Evolutionary conservation across 106 monocot species (phyloP), one percentile per base, ranked within the genome.

Genomic region (Alisma plantagoaquatica): DNA sequence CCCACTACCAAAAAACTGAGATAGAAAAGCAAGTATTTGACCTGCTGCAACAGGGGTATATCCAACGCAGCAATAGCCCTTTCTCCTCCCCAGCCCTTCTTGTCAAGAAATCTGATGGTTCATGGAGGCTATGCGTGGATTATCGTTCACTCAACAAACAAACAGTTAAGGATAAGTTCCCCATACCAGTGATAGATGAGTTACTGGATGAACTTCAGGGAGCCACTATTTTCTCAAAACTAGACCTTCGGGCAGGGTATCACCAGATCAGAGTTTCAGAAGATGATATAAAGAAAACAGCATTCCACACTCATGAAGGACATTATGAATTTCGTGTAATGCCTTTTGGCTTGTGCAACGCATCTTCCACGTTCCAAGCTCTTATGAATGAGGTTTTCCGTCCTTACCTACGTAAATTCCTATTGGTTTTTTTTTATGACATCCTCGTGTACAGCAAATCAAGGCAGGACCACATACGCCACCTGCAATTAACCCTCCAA

Each of bases 301-400:
- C 54, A 4, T 28, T 54, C 18, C 27, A n/a, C 18, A 54, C 30
- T 2, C 54, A 54, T n/a, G 29, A 54, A 54, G 26, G 54, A 18
- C 54, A 54, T 30, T 54, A 54, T 54, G 26, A 54, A 31, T 54
- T 54, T 16, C 10, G 1, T 5, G 54, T 54, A 17, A 54, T 54
- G 29, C 54, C 54, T 30, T 54, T 54, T 28, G 7, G 54, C 5
- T 31, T 54, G 26, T 8, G 29, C 3, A 54, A 29, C 15, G 26
- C 54, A 5, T 31, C 18, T 30, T 26, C 30, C 24, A 54, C 29
- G 15, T 54, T 54, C 18, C 30, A 54, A 54, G 3, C 4, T 3
- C 29, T 54, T 1, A 30, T 54, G 54, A 54, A 54, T 29, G 6
- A 8, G 5, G 25, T 54, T 3, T 54, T 54, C 18, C 18, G 3